phyloP scores from a whole-genome alignment of 371 early-diverging fungal genomes.

The Mucor piriformis region DNA sequence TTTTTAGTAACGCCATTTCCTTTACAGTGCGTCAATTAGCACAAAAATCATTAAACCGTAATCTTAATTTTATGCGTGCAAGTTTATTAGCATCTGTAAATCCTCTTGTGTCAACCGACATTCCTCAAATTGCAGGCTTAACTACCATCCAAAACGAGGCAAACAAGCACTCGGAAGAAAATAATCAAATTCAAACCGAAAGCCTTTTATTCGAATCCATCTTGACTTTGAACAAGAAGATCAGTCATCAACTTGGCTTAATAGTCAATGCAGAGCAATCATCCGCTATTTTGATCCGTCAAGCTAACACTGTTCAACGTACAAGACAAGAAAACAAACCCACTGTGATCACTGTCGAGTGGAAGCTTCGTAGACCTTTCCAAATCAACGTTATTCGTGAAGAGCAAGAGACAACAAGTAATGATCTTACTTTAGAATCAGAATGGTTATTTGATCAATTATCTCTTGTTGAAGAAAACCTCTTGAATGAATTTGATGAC shows the following conservation, averaged over 20 bases:
- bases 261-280: slow-evolving; percentile 36
- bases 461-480: slow-evolving; percentile 15
- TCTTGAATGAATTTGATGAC: slow-evolving; percentile 29
- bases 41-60: slow-evolving; percentile 29
- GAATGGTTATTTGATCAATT: slow-evolving; percentile 24
- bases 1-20: too few relatives aligned
- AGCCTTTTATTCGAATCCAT: slow-evolving; percentile 2
- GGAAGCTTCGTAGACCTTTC: slow-evolving; percentile 35
- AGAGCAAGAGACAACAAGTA: neutral
- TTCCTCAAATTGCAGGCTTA: slow-evolving; percentile 19
- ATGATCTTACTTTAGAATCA: slow-evolving; percentile 11
- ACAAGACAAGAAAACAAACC: slow-evolving; percentile 1
- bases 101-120: slow-evolving; percentile 32
- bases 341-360: slow-evolving; percentile 24
- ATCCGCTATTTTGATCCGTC: slow-evolving; percentile 29
- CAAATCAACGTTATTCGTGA: slow-evolving; percentile 29
- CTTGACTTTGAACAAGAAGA: slow-evolving; percentile 27
- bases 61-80: slow-evolving; percentile 36
- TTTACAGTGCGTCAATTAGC: slow-evolving; percentile 18
- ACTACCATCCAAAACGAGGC: slow-evolving; percentile 10
- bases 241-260: slow-evolving; percentile 36
- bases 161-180: neutral
- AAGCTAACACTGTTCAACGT: slow-evolving; percentile 14
- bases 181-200: slow-evolving; percentile 1
- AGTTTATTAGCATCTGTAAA: slow-evolving; percentile 34